Conservation (phyloP, 176 grass and related monocot species). For the Eremochloa ophiuroides region DNA sequence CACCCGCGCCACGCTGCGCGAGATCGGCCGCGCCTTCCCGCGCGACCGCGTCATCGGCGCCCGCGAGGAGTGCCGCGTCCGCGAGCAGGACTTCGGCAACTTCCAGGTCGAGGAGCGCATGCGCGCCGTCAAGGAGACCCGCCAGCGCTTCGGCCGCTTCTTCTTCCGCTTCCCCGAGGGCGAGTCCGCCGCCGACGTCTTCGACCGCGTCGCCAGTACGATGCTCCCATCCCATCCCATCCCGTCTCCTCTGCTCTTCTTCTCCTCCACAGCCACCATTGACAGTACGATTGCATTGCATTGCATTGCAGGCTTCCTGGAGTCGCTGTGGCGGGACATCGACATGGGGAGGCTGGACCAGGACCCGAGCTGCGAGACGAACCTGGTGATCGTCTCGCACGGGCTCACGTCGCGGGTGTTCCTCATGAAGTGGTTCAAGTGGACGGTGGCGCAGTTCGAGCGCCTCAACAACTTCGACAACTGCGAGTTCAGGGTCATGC, state of each 20-base stretch:
- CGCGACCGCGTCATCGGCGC: constrained; percentile 72
- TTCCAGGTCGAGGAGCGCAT: constrained; percentile 97
- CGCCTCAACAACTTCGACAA: constrained; percentile 86
- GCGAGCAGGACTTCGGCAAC: constrained; percentile 98
- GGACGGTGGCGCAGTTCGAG: constrained; percentile 95
- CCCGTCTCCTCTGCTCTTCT: background rate
- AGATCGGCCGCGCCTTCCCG: constrained; percentile 76
- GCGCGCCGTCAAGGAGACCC: constrained; percentile 74
- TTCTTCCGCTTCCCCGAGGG: constrained; percentile 98
- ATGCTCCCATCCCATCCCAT: background rate
- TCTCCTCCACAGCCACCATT: background rate
- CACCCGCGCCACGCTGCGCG: constrained; percentile 73
- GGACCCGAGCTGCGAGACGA: constrained; percentile 55
- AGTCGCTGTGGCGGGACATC: constrained; percentile 96
- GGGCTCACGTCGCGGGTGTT: constrained; percentile 85
- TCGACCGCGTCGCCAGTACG: constrained; percentile 89
- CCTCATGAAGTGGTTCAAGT: constrained; percentile 99
- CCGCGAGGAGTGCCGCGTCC: constrained; percentile 90
- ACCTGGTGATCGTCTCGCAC: constrained; percentile 89
- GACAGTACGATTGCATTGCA: too few species aligned
- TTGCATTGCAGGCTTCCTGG: constrained; percentile 62
- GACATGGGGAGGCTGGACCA: constrained; percentile 73
- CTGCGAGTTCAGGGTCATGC: constrained; percentile 89
- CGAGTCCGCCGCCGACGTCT: constrained; percentile 95
- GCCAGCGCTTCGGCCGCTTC: constrained; percentile 84